phyloP scores from a whole-genome alignment of 305 asterid species.

The Fraxinus greggii region DNA sequence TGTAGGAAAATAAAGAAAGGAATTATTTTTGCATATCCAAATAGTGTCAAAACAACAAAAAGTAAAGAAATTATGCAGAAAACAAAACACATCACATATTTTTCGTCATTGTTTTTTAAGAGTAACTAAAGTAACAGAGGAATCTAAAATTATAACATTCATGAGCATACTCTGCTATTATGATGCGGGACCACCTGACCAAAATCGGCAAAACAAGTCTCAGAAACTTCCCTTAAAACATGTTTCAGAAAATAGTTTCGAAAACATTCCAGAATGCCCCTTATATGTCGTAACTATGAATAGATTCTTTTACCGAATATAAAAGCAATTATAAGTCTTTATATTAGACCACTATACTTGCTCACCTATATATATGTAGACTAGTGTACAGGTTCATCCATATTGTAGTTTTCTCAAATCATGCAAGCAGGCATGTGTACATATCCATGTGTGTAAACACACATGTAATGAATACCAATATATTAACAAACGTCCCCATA shows the following conservation, averaged over 20 bases:
- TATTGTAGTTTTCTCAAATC: conserved; percentile 2
- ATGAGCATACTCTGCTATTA: neutral
- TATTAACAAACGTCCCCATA: neutral
- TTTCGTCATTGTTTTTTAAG: neutral
- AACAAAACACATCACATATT: neutral
- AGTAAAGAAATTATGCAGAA: neutral
- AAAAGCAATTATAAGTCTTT: conserved; percentile 5
- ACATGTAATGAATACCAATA: neutral
- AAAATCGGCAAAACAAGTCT: neutral
- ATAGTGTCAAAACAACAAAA: neutral
- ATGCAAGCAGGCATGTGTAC: neutral
- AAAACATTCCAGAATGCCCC: neutral
- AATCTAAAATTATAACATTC: neutral
- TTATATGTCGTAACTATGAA: neutral
- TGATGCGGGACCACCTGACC: neutral
- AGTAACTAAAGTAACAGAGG: neutral
- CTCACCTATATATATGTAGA: neutral
- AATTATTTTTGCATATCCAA: conserved; percentile 1
- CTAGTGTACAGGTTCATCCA: neutral
- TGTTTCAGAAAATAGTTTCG: neutral
- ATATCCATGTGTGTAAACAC: neutral
- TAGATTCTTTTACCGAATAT: neutral
- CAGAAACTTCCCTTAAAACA: neutral
- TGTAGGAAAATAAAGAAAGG: neutral
- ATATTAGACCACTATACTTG: neutral